These are phyloP conservation scores for Tulasnella sp. DNA, from an alignment of 768 basidiomycete species.

Conservation along the genomic window DNA sequence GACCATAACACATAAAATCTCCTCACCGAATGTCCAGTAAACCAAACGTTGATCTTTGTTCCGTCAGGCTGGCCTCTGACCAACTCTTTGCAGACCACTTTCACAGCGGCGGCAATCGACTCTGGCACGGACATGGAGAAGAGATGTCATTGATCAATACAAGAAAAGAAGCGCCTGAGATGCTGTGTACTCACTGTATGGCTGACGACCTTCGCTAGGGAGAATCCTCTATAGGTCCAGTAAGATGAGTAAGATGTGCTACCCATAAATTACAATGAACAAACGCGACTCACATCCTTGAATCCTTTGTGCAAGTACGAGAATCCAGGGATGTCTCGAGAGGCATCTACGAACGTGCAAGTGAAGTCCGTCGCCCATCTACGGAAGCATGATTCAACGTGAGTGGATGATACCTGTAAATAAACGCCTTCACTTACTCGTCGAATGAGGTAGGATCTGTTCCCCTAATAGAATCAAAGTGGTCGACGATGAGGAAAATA, in stretches of 20 bases:
- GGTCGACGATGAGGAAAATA: no score
- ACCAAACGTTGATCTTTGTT: constrained; percentile 7
- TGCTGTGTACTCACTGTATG: neutral
- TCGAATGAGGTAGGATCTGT: constrained; percentile 18
- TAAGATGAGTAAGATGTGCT: neutral
- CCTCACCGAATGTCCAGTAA: no score
- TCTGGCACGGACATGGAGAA: neutral
- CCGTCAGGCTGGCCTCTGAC: neutral
- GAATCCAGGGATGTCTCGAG: constrained; percentile 1
- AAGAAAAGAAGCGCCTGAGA: neutral
- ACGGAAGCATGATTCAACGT: no score
- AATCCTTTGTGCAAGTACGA: constrained; percentile 16
- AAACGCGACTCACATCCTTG: constrained; percentile 10
- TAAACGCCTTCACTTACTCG: neutral
- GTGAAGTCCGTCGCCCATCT: constrained; percentile 17
- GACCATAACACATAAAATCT: no score
- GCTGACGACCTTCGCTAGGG: neutral
- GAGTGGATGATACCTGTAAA: no score
- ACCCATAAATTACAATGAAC: no score
- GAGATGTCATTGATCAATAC: neutral
- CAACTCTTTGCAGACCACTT: constrained; percentile 14
- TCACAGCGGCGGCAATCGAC: constrained; percentile 16
- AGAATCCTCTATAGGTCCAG: neutral
- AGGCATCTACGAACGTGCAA: neutral
- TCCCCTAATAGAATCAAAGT: constrained; percentile 9